Evolutionary conservation across 495 filamentous ascomycete species (phyloP), one percentile per base, ranked within the genome.

Genomic region (Penicillium verhagenii): DNA sequence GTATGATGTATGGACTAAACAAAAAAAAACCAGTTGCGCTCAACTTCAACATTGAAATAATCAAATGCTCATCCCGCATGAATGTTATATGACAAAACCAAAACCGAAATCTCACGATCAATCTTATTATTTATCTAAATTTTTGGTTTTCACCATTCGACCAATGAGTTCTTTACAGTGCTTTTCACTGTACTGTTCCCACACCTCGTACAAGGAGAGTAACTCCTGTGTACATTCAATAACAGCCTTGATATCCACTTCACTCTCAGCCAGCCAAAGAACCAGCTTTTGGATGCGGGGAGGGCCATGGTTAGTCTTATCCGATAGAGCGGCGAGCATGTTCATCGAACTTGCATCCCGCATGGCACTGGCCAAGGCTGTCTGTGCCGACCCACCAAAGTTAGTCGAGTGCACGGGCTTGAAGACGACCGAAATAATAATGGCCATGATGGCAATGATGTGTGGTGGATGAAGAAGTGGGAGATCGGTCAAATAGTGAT

Each of bases 201-300:
- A 91, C 28, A 90, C 81, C 69, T 96, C 92, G 71, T 97, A 98
- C 56, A 98, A 81, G 4, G 91, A 95, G 38, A 98, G 91, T 47
- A 97, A 81, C 74, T 97, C 95, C 72, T 98, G 94, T 0, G 89
- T 91, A 70, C 88, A 93, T 64, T 97, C 93, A 40, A 96, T 87
- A 64, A 96, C 86, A 19, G 86, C 90, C 70, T 89, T 89, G 66
- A 97, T 90, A 67, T 97, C 93, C 28, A 97, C 83, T 58, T 87
- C 89, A 62, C 91, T 95, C 64, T 97, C 92, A 4, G 93, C 91
- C 47, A 97, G 82, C 89, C 92, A 98, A 37, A 78, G 79, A 2
- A 91, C 79, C 47, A 96, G 82, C 53, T 85, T 87, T 60, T 89
- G 86, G 14, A 95, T 82, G 57, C 68, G 60, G 35, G 73, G 71